Percentiles rank a stretch among this genome's conserved stretches.
Evolutionary conservation across 202 grass and related monocot species (phyloP).

Genomic region (Musa balbisiana): DNA sequence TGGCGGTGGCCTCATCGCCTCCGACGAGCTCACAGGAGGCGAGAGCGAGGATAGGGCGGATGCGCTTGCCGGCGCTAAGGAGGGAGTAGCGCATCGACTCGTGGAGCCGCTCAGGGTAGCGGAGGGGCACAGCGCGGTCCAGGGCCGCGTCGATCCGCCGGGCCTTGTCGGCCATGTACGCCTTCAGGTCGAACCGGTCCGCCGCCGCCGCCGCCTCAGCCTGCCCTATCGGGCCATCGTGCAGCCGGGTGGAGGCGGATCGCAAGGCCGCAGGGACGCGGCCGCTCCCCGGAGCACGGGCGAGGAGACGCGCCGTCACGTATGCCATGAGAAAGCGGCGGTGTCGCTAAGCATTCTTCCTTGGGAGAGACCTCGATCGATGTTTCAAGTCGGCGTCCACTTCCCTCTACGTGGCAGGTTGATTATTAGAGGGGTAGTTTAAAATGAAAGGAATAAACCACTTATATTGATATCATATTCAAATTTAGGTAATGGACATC

Average conservation of each 20-base stretch:
- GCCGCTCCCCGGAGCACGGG: background rate
- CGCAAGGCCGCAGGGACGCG: background rate
- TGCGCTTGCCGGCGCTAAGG: background rate
- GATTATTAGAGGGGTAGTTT: too few relatives aligned
- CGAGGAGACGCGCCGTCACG: too few relatives aligned
- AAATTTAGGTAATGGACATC: too few relatives aligned
- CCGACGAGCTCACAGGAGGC: slow-evolving; percentile 10
- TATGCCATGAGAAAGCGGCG: too few relatives aligned
- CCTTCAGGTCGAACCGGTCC: background rate
- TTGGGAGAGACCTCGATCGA: too few relatives aligned
- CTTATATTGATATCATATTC: too few relatives aligned
- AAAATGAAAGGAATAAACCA: too few relatives aligned
- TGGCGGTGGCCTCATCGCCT: background rate
- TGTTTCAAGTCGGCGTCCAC: too few relatives aligned
- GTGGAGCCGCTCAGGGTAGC: slow-evolving; percentile 1
- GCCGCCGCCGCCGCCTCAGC: background rate
- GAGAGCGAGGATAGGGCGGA: slow-evolving; percentile 2
- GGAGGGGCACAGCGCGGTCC: background rate
- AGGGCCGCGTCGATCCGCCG: background rate
- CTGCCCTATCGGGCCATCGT: background rate
- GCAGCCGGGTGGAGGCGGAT: background rate
- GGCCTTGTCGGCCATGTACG: slow-evolving; percentile 9
- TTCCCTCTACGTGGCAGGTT: too few relatives aligned
- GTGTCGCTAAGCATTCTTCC: too few relatives aligned
- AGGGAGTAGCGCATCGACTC: slow-evolving; percentile 5